Conservation (phyloP, 164 flowering plant species). For the Dillenia suffruticosa region DNA sequence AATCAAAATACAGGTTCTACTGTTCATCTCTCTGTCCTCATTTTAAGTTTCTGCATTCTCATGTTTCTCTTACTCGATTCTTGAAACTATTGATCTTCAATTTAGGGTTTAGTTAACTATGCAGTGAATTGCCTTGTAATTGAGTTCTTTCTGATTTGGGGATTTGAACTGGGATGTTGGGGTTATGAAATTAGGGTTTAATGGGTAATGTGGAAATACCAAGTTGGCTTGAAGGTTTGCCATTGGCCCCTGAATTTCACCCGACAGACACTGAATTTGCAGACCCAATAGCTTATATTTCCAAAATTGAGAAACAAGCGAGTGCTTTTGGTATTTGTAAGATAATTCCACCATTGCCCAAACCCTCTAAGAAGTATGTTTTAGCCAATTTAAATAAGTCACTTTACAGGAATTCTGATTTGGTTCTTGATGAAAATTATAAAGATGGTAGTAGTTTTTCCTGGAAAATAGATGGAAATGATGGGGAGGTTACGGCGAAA, state of each 20-base stretch:
- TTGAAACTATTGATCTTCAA: constrained; percentile 6
- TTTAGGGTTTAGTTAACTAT: constrained; percentile 8
- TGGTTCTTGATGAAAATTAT: constrained; percentile 29
- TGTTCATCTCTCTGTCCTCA: constrained; percentile 1
- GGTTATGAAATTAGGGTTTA: constrained; percentile 14
- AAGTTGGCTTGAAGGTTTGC: constrained; percentile 74
- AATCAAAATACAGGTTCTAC: constrained; percentile 22
- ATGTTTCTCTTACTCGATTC: background rate
- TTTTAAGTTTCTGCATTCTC: constrained; percentile 2
- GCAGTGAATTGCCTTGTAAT: background rate
- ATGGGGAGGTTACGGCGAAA: constrained; percentile 49
- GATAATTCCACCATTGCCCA: constrained; percentile 90
- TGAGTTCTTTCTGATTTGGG: background rate
- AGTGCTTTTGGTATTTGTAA: constrained; percentile 92
- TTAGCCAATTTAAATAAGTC: constrained; percentile 68
- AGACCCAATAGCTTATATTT: constrained; percentile 96
- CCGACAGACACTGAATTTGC: constrained; percentile 96
- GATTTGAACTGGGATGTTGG: background rate
- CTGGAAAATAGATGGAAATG: constrained; percentile 21
- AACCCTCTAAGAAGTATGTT: constrained; percentile 78
- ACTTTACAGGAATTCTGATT: constrained; percentile 59
- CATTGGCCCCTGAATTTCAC: constrained; percentile 79
- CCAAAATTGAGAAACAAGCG: constrained; percentile 96
- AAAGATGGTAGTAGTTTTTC: constrained; percentile 5
- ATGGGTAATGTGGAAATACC: constrained; percentile 81